Conservation (phyloP, 495 filamentous ascomycete species). For the Thermochaetoides thermophila region DNA sequence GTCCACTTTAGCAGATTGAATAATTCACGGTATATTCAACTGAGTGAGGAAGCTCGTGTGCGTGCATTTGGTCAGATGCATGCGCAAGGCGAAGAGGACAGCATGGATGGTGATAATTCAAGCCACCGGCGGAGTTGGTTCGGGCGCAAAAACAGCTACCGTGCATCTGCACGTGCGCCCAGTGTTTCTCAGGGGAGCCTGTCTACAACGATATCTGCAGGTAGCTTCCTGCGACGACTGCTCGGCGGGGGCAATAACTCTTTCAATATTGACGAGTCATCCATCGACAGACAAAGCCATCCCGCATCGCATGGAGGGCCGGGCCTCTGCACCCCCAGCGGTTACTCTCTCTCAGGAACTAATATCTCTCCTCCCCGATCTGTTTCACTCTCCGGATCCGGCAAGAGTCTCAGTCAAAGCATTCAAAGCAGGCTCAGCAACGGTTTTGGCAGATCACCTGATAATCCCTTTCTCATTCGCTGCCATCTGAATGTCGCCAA, state of each 20-base stretch:
- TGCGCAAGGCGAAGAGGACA: slow-evolving; percentile 14
- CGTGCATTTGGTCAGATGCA: slow-evolving; percentile 33
- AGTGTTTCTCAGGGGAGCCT: slow-evolving; percentile 28
- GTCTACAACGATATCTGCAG: slow-evolving; percentile 50
- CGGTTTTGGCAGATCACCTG: slow-evolving; percentile 15
- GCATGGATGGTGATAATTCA: slow-evolving; percentile 23
- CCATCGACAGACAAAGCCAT: slow-evolving; percentile 27
- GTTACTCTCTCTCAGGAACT: no score
- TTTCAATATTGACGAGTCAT: slow-evolving; percentile 61
- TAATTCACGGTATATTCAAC: slow-evolving; percentile 75
- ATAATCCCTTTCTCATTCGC: slow-evolving; percentile 49
- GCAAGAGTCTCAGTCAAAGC: slow-evolving; percentile 7
- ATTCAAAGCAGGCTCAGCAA: slow-evolving; percentile 42
- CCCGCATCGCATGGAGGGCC: slow-evolving; percentile 21
- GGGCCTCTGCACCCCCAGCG: slow-evolving; percentile 42
- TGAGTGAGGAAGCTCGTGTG: slow-evolving; percentile 46
- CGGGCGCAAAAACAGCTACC: slow-evolving; percentile 44
- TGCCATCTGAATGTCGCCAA: slow-evolving; percentile 64
- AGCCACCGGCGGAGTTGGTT: slow-evolving; percentile 36
- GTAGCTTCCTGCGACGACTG: slow-evolving; percentile 52
- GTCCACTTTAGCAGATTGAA: slow-evolving; percentile 74
- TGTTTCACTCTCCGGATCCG: slow-evolving; percentile 29
- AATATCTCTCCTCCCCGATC: no score
- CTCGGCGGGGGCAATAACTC: slow-evolving; percentile 38
- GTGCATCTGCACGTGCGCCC: slow-evolving; percentile 37